Base-by-base conservation (phyloP, 1,284 basidiomycete genomes). In the Ganoderma meredithae region DNA sequence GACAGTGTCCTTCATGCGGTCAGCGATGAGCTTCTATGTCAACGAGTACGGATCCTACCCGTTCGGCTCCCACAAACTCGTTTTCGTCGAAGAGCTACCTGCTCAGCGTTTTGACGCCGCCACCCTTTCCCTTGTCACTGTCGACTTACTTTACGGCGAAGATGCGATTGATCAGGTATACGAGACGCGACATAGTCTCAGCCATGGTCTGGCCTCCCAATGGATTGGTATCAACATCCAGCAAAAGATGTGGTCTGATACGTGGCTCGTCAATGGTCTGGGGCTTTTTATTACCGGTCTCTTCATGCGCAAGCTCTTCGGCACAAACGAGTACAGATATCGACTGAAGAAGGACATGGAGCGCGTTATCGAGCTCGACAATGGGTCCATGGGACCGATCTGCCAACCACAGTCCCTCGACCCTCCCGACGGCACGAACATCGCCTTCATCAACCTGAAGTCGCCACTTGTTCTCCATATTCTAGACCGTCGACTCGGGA, bases 171-270 rank as follows among this genome's bases (percentile, higher is more conserved):
- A 99, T 76, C 96, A 97, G 79, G 95, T 95, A 1, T 88, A 96
- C 74, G 95, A 98, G 77, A 94, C 96, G 1, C 88, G 97, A 19
- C 95, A 97, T 69, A 84, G 90, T 19, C 86, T 99, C 53, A 88
- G 92, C 36, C 95, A 99, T 76, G 92, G 95, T 1, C 85, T 99
- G 49, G 96, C 96, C 7, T 95, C 91, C 74, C 98, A 99, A 80
- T 99, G 98, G 98, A 87, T 96, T 64, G 97, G 98, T 25, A 92
- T 99, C 81, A 98, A 99, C 80, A 96, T 99, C 74, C 91, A 97
- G 67, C 96, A 94, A 65, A 95, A 95, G 81, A 89, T 92, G n/a
- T 95, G 95, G 87, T 94, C 96, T 10, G 98, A 99, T 80, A 90
- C 92, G 8, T 99, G 98, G 98, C 89, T 99, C 19, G 91, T 97